Evolutionary conservation across 2,329 filamentous ascomycete genomes (phyloP).

Genomic region (Diaporthe sp.): DNA sequence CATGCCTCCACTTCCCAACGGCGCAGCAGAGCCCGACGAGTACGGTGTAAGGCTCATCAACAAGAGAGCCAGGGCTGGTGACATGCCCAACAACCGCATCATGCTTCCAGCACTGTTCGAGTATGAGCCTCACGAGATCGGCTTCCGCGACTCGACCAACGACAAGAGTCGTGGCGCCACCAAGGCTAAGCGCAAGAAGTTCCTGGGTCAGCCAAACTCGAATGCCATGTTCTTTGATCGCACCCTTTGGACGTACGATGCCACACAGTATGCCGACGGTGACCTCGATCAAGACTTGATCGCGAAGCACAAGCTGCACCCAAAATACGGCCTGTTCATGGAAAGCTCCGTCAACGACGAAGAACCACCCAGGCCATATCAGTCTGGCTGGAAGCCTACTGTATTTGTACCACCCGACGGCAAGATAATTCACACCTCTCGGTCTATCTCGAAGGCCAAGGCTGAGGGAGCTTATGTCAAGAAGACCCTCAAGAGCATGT

Average conservation of each 20-base stretch:
- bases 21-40: conserved; percentile 63
- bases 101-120: conserved; percentile 64
- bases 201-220: conserved; percentile 66
- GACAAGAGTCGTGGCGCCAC: conserved; percentile 67
- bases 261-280: conserved; percentile 59
- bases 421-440: conserved; percentile 62
- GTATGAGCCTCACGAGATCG: conserved; percentile 68
- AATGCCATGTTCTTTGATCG: conserved; percentile 68
- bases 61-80: conserved; percentile 53
- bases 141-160: conserved; percentile 71
- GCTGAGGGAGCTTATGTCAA: conserved; percentile 41
- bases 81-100: conserved; percentile 64
- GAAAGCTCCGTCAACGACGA: conserved; percentile 60
- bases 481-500: conserved; percentile 41
- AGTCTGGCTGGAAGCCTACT: conserved; percentile 62
- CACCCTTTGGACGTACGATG: conserved; percentile 66
- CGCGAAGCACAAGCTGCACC: conserved; percentile 64
- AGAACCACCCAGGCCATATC: conserved; percentile 55
- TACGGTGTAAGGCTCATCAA: conserved; percentile 64
- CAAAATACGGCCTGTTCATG: conserved; percentile 66
- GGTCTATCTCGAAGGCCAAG: conserved; percentile 45
- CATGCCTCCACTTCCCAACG: conserved; percentile 51
- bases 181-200: conserved; percentile 66
- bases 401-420: conserved; percentile 64
- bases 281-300: conserved; percentile 67